These are phyloP conservation scores for Sherardia arvensis DNA, from an alignment of 257 asterid species.

Conservation along the genomic window DNA sequence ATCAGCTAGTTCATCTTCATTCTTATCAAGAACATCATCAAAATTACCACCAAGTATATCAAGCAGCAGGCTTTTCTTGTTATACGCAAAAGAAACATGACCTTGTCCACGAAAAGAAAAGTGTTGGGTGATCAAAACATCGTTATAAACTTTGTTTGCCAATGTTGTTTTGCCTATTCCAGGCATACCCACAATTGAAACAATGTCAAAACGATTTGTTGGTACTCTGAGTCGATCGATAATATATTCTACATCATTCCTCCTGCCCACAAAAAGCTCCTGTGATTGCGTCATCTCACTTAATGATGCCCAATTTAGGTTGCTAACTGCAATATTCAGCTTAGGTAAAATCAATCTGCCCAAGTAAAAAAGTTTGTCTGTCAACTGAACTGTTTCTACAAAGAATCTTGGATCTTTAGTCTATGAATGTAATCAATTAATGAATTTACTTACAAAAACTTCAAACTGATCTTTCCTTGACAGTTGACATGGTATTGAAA, in stretches of 20 bases:
- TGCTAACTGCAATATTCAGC: too few relatives aligned
- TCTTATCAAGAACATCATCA: not conserved
- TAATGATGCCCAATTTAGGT: not conserved
- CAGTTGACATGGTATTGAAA: too few relatives aligned
- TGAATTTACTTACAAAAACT: too few relatives aligned
- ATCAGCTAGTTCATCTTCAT: not conserved
- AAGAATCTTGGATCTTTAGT: too few relatives aligned
- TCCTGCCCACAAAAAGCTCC: not conserved
- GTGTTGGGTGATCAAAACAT: not conserved
- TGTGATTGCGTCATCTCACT: not conserved
- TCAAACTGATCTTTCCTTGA: too few relatives aligned
- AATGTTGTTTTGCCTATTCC: not conserved
- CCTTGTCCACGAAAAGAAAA: not conserved
- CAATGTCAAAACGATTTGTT: not conserved
- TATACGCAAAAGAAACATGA: not conserved
- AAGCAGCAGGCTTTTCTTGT: not conserved
- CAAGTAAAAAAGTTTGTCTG: too few relatives aligned
- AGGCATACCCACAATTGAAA: not conserved
- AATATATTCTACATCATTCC: too few relatives aligned
- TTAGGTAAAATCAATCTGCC: too few relatives aligned
- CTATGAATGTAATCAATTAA: too few relatives aligned
- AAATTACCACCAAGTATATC: not conserved
- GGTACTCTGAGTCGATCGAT: not conserved
- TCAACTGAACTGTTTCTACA: too few relatives aligned
- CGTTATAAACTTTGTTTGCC: not conserved